Conservation (phyloP, 140 eudicot species). For the Cichorium intybus region DNA sequence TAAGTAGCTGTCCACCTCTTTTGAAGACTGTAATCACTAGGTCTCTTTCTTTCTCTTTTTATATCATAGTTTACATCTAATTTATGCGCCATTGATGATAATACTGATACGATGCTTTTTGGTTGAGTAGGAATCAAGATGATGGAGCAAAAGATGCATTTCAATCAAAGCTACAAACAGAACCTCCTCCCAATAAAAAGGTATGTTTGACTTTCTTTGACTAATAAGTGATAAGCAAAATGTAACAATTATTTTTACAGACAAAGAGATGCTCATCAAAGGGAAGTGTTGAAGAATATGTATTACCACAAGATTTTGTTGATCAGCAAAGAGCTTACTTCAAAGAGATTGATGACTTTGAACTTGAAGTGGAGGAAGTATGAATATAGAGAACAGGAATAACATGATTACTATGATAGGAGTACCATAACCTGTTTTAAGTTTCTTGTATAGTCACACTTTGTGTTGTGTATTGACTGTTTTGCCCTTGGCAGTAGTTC, state of each 20-base stretch:
- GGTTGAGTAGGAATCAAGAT: conserved; percentile 32
- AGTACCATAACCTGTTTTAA: conserved; percentile 2
- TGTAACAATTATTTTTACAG: conserved; percentile 30
- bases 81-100: background rate
- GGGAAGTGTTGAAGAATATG: conserved; percentile 21
- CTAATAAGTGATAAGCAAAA: background rate
- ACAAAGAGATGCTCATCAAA: conserved; percentile 30
- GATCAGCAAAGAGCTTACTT: conserved; percentile 73
- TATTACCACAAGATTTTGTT: conserved; percentile 61
- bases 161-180: conserved; percentile 36
- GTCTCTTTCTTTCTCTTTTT: conserved; percentile 15
- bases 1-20: conserved; percentile 48
- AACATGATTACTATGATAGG: conserved; percentile 12
- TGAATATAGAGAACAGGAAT: conserved; percentile 28
- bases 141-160: conserved; percentile 27
- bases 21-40: conserved; percentile 25
- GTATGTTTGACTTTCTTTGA: conserved; percentile 32
- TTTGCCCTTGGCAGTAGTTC: background rate
- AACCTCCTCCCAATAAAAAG: conserved; percentile 55
- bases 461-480: conserved; percentile 12
- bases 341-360: conserved; percentile 78
- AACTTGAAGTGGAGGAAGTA: conserved; percentile 69
- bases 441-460: conserved; percentile 29
- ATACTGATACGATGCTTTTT: conserved; percentile 5
- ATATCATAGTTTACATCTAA: background rate